phyloP scores from a whole-genome alignment of 2,329 filamentous ascomycete species.

The Phyllosticta citrichinensis region DNA sequence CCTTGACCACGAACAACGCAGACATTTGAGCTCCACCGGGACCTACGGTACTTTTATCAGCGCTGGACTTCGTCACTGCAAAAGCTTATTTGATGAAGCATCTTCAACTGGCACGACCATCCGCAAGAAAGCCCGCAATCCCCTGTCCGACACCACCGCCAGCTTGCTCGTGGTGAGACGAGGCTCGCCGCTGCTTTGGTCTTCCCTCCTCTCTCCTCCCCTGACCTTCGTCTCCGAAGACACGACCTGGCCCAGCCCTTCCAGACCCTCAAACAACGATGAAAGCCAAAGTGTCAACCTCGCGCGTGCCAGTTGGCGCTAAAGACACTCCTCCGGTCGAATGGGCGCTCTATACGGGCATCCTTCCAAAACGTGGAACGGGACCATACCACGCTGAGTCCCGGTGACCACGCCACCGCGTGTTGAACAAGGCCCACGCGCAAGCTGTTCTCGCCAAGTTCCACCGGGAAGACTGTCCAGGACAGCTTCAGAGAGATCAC shows the following conservation, averaged over 20 bases:
- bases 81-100: neutral
- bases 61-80: neutral
- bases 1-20: neutral
- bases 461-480: neutral
- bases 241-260: too few relatives aligned
- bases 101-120: neutral
- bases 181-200: neutral
- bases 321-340: neutral
- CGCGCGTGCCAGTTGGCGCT: too few relatives aligned
- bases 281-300: neutral
- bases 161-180: neutral
- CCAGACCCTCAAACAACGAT: neutral
- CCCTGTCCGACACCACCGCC: neutral
- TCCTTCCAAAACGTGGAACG: neutral
- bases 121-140: neutral
- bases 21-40: neutral
- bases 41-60: neutral
- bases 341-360: neutral
- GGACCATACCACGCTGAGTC: neutral
- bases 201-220: too few relatives aligned
- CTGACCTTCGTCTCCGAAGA: too few relatives aligned
- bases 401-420: neutral
- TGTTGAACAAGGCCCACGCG: neutral
- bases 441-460: neutral
- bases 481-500: neutral